Conservation (phyloP, 352 stramenopile genomes). For the Globisporangium nodosum region DNA sequence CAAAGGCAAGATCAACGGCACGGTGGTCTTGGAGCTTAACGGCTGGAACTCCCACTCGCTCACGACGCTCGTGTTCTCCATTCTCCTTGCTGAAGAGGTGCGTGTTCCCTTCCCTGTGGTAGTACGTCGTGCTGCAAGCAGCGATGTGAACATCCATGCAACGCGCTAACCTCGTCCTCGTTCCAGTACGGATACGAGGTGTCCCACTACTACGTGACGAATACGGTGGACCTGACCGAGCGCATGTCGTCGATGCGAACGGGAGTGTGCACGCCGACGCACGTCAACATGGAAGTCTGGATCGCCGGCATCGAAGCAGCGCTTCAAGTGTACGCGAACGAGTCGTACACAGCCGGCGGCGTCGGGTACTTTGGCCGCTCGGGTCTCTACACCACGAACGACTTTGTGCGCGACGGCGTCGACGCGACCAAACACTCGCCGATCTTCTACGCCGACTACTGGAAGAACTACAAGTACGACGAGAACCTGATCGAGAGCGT, state of each 20-base stretch:
- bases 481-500: conserved; percentile 18
- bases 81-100: conserved; percentile 11
- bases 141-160: too few relatives aligned
- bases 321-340: conserved; percentile 41
- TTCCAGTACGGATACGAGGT: conserved; percentile 18
- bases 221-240: conserved; percentile 8
- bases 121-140: background rate
- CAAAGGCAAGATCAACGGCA: conserved; percentile 16
- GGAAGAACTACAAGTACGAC: conserved; percentile 41
- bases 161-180: background rate
- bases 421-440: conserved; percentile 7
- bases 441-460: conserved; percentile 34
- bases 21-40: conserved; percentile 25
- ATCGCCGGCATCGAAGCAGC: conserved; percentile 7
- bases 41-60: conserved; percentile 43
- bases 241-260: conserved; percentile 25
- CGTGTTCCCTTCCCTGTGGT: background rate
- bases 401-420: conserved; percentile 21
- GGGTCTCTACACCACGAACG: conserved; percentile 40
- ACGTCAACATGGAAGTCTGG: conserved; percentile 61
- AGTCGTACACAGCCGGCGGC: conserved; percentile 27
- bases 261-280: conserved; percentile 39
- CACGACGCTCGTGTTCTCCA: conserved; percentile 28
- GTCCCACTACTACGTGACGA: conserved; percentile 11
- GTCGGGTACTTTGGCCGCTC: conserved; percentile 35